Conservation (phyloP, 805 yeast species). For the Saccharomyces paradoxus region DNA sequence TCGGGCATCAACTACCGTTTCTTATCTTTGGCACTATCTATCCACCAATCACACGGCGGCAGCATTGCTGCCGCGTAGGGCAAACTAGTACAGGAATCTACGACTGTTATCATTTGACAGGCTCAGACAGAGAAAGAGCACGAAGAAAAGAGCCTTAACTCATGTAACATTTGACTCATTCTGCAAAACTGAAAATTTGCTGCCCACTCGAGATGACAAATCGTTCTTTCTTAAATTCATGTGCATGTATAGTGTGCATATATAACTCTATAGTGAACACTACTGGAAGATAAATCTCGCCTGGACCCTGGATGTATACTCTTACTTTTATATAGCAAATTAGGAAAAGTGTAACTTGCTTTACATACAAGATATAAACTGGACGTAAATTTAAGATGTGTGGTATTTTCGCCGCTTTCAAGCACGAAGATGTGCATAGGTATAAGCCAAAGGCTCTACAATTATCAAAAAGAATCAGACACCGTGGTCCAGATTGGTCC, state of each 20-base stretch:
- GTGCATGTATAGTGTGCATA: neutral
- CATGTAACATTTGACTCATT: neutral
- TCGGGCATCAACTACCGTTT: neutral
- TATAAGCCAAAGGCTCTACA: slow-evolving; percentile 87
- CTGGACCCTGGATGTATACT: neutral
- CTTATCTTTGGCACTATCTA: neutral
- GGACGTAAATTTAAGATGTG: slow-evolving; percentile 50
- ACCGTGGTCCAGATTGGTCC: slow-evolving; percentile 99
- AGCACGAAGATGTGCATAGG: slow-evolving; percentile 66
- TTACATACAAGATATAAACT: neutral
- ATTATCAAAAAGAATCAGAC: slow-evolving; percentile 87
- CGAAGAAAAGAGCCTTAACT: neutral
- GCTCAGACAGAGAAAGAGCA: neutral
- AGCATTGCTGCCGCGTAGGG: neutral
- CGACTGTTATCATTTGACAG: neutral
- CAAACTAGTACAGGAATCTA: neutral
- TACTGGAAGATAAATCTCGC: neutral
- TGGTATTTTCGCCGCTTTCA: slow-evolving; percentile 93
- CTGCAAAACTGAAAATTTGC: neutral
- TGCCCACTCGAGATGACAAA: neutral
- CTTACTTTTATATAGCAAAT: neutral
- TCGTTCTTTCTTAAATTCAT: neutral
- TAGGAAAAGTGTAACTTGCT: neutral
- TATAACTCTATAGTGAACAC: neutral
- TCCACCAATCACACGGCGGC: neutral